phyloP scores from a whole-genome alignment of 805 yeast species.

The Candida anglica region DNA sequence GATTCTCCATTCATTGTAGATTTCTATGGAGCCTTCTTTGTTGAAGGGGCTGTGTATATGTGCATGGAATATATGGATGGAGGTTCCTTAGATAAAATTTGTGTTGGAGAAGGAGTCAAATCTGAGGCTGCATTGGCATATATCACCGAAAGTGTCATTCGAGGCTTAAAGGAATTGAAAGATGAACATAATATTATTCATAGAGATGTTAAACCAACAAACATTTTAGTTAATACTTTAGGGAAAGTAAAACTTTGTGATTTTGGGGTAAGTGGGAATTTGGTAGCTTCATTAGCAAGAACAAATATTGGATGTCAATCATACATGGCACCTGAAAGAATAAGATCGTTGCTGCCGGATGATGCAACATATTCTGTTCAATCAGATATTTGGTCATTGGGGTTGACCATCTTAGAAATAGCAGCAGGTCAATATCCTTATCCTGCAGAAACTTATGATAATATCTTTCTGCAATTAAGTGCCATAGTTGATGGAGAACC shows the following conservation, averaged over 20 bases:
- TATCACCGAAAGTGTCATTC: constrained; percentile 73
- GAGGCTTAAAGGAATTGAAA: constrained; percentile 79
- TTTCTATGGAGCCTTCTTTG: constrained; percentile 95
- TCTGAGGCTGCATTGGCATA: constrained; percentile 78
- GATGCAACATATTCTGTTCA: constrained; percentile 85
- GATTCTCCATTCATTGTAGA: constrained; percentile 89
- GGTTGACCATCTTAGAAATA: constrained; percentile 82
- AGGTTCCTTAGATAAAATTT: constrained; percentile 85
- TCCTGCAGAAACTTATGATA: constrained; percentile 88
- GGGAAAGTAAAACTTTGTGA: constrained; percentile 94
- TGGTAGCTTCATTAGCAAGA: constrained; percentile 91
- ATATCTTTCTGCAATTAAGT: constrained; percentile 86
- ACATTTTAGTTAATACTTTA: constrained; percentile 71
- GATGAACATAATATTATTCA: constrained; percentile 91
- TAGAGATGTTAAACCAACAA: constrained; percentile 96
- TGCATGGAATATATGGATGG: constrained; percentile 99
- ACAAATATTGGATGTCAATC: constrained; percentile 98
- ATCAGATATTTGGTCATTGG: constrained; percentile 94
- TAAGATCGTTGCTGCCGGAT: constrained; percentile 68
- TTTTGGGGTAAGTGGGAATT: constrained; percentile 92
- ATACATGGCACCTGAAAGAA: constrained; percentile 98
- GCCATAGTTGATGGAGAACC: constrained; percentile 97
- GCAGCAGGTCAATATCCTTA: constrained; percentile 94
- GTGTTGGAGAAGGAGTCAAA: constrained; percentile 50
- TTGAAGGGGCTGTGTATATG: constrained; percentile 97